These are phyloP conservation scores for Bauhinia variegata DNA, from an alignment of 306 rosid species.

Conservation along the genomic window DNA sequence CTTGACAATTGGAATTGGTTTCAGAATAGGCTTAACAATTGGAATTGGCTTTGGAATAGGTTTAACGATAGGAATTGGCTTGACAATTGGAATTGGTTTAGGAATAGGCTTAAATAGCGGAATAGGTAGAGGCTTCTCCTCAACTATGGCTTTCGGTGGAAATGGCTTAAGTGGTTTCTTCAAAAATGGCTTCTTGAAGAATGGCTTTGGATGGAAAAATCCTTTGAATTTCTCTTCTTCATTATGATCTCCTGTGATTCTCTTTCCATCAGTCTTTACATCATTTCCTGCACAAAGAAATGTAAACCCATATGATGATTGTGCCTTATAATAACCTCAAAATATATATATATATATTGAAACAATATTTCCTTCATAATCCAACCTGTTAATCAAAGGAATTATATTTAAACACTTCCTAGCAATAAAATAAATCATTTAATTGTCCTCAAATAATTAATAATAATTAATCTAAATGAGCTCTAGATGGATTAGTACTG, in stretches of 20 bases:
- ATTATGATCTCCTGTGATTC: constrained; percentile 24
- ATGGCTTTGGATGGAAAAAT: constrained; percentile 20
- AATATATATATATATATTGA: neutral
- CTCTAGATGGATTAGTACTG: neutral
- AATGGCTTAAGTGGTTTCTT: neutral
- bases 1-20: no score
- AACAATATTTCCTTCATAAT: neutral
- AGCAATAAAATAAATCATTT: no score
- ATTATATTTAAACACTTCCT: no score
- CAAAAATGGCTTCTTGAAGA: neutral
- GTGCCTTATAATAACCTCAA: neutral
- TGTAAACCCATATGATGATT: neutral
- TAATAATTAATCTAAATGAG: neutral
- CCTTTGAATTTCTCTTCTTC: constrained; percentile 49
- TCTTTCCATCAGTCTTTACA: constrained; percentile 13
- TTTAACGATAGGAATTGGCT: neutral
- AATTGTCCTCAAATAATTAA: neutral
- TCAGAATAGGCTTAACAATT: no score
- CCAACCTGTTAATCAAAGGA: no score
- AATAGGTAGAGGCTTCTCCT: constrained; percentile 12
- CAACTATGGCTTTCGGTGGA: constrained; percentile 8
- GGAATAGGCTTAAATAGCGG: no score
- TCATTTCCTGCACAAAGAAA: neutral
- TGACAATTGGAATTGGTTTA: neutral
- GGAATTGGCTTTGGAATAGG: no score